Percentiles rank a stretch among this genome's conserved stretches.
phyloP scores from a whole-genome alignment of 2,329 filamentous ascomycete species.

The Penicillium sp. region DNA sequence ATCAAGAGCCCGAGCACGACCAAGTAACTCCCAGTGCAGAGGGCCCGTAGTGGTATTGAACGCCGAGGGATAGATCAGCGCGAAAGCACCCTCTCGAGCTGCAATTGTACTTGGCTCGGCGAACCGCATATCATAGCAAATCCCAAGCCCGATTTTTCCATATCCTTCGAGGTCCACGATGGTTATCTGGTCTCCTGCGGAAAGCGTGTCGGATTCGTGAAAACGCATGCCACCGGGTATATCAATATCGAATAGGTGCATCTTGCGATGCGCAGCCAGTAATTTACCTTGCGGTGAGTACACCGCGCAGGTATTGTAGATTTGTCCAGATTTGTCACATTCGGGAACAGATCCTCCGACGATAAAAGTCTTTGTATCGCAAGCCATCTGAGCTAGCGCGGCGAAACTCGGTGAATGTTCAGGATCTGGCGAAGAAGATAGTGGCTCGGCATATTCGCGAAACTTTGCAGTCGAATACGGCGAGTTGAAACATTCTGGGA shows the following conservation, averaged over 20 bases:
- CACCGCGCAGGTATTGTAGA: conserved; percentile 1
- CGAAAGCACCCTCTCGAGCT: conserved; percentile 2
- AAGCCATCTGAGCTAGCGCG: neutral
- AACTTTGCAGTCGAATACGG: conserved; percentile 1
- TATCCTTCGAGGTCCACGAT: conserved; percentile 1
- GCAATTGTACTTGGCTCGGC: conserved; percentile 1
- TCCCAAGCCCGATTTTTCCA: conserved; percentile 1
- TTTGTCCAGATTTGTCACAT: neutral
- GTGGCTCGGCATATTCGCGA: conserved; percentile 2
- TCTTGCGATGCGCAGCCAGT: conserved; percentile 1
- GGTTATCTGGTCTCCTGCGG: neutral
- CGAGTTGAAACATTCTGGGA: conserved; percentile 2
- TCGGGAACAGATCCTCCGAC: neutral
- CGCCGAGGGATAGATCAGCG: neutral
- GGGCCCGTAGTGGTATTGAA: conserved; percentile 1
- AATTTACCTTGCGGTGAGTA: conserved; percentile 1
- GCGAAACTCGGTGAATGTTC: neutral
- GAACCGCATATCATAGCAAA: conserved; percentile 2
- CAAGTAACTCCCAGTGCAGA: conserved; percentile 1
- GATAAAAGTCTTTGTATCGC: neutral
- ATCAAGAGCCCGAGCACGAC: neutral
- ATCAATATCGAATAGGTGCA: conserved; percentile 1
- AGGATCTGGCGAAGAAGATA: neutral
- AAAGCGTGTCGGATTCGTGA: conserved; percentile 1
- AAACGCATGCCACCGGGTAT: neutral